Conservation (phyloP, 352 stramenopile species). For the Phytophthora tentaculata region DNA sequence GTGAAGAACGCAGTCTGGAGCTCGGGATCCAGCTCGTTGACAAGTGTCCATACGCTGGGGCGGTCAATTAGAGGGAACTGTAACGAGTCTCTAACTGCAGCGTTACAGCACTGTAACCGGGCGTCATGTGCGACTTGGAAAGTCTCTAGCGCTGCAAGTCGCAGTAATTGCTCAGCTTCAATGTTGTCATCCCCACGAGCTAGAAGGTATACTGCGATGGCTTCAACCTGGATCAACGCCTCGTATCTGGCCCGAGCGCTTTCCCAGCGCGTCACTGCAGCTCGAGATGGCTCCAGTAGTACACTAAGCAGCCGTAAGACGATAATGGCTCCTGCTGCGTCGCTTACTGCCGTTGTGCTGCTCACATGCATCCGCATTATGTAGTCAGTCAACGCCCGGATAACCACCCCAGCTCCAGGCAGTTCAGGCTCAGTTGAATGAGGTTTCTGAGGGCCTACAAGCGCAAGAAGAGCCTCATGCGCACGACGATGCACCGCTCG, state of each 20-base stretch:
- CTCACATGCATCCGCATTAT: conserved; percentile 59
- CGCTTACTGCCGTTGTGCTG: conserved; percentile 13
- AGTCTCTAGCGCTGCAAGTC: conserved; percentile 34
- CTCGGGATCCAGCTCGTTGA: conserved; percentile 38
- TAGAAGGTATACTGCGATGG: conserved; percentile 62
- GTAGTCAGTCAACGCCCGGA: conserved; percentile 69
- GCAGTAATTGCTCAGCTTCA: conserved; percentile 36
- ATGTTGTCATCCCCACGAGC: conserved; percentile 46
- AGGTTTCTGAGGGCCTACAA: conserved; percentile 29
- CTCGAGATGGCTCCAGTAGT: conserved; percentile 34
- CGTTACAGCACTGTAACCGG: conserved; percentile 8
- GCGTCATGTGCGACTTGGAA: conserved; percentile 42
- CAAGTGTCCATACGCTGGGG: conserved; percentile 30
- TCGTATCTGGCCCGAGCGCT: conserved; percentile 39
- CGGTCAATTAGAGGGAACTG: conserved; percentile 22
- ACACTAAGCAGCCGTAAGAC: conserved; percentile 44
- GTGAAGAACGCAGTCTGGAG: conserved; percentile 40
- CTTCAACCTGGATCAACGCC: conserved; percentile 71
- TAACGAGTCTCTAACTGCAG: conserved; percentile 6
- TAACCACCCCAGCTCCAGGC: conserved; percentile 38
- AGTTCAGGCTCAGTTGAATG: conserved; percentile 12
- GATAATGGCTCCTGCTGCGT: conserved; percentile 32
- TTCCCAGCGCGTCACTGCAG: conserved; percentile 43
- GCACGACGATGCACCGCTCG: conserved; percentile 47
- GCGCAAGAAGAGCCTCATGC: conserved; percentile 37